Base-by-base conservation (phyloP, 805 yeast species). In the Blastobotrys muscicola region DNA sequence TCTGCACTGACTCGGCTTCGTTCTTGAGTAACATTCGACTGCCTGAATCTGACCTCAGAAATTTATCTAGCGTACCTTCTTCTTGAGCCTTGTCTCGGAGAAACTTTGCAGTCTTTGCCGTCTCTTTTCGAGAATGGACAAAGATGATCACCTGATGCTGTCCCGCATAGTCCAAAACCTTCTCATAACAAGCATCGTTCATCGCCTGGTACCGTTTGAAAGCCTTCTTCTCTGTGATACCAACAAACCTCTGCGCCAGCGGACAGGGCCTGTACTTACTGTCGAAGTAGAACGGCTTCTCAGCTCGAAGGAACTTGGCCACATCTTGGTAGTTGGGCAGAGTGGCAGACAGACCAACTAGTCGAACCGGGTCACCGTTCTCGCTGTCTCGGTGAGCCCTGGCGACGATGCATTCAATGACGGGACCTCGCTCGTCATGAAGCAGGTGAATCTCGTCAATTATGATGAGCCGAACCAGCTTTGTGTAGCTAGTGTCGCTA, bases 361-460 rank as follows among this genome's bases (percentile, higher is more conserved):
- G 59, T 50, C 98, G 70, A 0, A 80, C 80, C 9, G 69, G 64
- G 10, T 67, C 71, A 6, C 69, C 70, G 0, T 72, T 62, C 38
- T 70, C 71, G 2, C 61, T 53, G 35, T 69, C 66, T 45, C 82
- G 65, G 12, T 80, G 51, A 0, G 84, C 74, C 56, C 97, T 71
- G 3, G 94, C 77, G 4, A 90, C 90, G 41, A 90, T 82, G 54
- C 82, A 78, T 57, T 90, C 98, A 38, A 90, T 53, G 0, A 89
- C 97, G 0, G 97, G 96, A 2, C 98, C 98, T 68, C 98, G 78
- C 52, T 80, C 86, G 58, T 90, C 97, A 59, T 90, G 96, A 50
- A 90, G 67, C 41, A 90, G 68, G 69, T 90, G 98, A 46, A 90
- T 82, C 61, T 90, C 98, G 67, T 90, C 98, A 41, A 92, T 77